Conservation (phyloP, 106 monocot species). For the Phalaenopsis aphrodite region DNA sequence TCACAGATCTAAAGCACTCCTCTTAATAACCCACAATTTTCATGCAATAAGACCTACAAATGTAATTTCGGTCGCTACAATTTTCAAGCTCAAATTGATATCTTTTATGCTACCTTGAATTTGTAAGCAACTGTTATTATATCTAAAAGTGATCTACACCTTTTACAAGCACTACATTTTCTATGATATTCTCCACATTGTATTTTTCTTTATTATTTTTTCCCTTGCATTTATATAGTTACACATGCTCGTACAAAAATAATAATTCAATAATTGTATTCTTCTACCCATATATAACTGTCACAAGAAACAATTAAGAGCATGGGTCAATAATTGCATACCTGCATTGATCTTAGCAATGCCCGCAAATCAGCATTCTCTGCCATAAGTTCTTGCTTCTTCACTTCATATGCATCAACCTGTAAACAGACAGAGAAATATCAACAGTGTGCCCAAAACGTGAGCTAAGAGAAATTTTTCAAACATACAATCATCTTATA, state of each 20-base stretch:
- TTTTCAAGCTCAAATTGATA: background rate
- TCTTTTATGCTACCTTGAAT: background rate
- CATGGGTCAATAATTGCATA: constrained; percentile 9
- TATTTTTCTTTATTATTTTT: no score
- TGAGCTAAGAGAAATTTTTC: background rate
- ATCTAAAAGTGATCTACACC: background rate
- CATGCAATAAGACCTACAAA: no score
- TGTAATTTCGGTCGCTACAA: no score
- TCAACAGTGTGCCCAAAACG: background rate
- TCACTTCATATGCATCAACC: constrained; percentile 96
- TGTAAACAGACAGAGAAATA: constrained; percentile 12
- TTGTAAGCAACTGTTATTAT: background rate
- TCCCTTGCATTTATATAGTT: no score
- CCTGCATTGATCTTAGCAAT: constrained; percentile 92
- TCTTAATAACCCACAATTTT: no score
- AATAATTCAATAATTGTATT: background rate
- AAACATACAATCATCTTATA: constrained; percentile 90
- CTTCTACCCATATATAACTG: background rate
- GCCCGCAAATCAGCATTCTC: constrained; percentile 91
- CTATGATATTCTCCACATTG: background rate
- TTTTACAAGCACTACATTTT: background rate
- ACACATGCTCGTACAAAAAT: no score
- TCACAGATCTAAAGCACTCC: no score
- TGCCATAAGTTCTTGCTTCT: constrained; percentile 93
- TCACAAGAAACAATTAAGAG: background rate